Base-by-base conservation (phyloP, 345 rosid genomes). In the Hibiscus syriacus region DNA sequence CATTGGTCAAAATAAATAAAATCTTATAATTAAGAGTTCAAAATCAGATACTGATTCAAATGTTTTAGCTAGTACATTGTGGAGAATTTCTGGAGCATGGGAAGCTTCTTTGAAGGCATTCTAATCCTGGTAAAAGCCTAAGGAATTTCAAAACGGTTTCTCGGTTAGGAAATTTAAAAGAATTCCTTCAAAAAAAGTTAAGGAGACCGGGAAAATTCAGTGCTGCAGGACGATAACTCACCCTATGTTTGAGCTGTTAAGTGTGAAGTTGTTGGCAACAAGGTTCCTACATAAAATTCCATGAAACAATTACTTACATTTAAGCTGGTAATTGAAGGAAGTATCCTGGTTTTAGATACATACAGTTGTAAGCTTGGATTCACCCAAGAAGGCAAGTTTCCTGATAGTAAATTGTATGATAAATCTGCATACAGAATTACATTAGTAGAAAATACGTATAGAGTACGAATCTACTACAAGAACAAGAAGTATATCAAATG, bases 311-410 rank as follows among this genome's bases (percentile, higher is more conserved):
- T 10, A 27, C 53, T 56, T 41, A 7, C 39, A 36, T 36, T 36
- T 36, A 2, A 36, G 39, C 11, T 36, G 39, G 39, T 36, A 16
- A 6, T 38, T 48, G 2, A 70, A 12, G 9, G 6, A 60, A 26
- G 41, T 19, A 48, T 22, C 26, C 26, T 23, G 46, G 49, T 27
- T 36, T 10, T 3, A 41, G 67, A 62, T 26, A 73, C 81, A 38
- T 75, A 81, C 84, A 81, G 13, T 49, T 78, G 70, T 23, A 70
- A 13, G 54, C 41, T 46, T 64, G 72, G 52, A 48, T 57, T 30
- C 55, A 80, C 64, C 84, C 84, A 81, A 9, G 80, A 63, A 6
- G 81, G 84, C 58, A 81, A 73, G 27, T 45, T 49, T 66, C 81
- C 84, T 20, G 72, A 53, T 45, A 81, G 78, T 25, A 53, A 59